Evolutionary conservation across 2,329 filamentous ascomycete species (phyloP).

Genomic region (Zymoseptoria crescenta): DNA sequence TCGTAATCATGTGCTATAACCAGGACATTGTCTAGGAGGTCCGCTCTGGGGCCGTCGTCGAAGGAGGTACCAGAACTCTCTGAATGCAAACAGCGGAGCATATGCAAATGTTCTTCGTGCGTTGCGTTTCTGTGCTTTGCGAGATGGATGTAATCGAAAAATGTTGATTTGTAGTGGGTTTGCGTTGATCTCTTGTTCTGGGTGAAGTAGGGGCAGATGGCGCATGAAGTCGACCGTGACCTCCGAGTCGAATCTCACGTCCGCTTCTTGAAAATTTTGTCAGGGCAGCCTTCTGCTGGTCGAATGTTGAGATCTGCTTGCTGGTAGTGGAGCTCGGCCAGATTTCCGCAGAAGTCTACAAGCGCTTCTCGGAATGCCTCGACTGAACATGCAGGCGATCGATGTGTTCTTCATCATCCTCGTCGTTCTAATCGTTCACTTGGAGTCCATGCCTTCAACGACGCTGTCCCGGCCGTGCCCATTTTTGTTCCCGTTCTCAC

Average conservation of each 20-base stretch:
- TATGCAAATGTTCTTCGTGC: background rate
- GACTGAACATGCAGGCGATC: background rate
- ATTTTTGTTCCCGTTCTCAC: background rate
- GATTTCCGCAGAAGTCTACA: slow-evolving; percentile 1
- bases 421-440: background rate
- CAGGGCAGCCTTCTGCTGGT: background rate
- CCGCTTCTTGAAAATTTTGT: background rate
- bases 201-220: background rate
- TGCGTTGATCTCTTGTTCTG: slow-evolving; percentile 1
- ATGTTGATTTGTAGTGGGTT: slow-evolving; percentile 1
- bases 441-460: background rate
- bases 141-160: background rate
- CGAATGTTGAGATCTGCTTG: slow-evolving; percentile 1
- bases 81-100: background rate
- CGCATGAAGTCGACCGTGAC: background rate
- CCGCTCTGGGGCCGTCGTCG: background rate
- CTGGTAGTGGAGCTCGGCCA: slow-evolving; percentile 2
- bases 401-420: background rate
- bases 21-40: background rate
- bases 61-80: background rate
- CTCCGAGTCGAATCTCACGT: background rate
- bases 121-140: background rate
- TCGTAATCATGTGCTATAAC: slow-evolving; percentile 1
- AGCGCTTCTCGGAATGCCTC: background rate
- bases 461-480: background rate